A percentile compares a stretch with the other conserved stretches of the same genome.
Conservation (phyloP, 345 rosid genomes). For the Populus tremula region DNA sequence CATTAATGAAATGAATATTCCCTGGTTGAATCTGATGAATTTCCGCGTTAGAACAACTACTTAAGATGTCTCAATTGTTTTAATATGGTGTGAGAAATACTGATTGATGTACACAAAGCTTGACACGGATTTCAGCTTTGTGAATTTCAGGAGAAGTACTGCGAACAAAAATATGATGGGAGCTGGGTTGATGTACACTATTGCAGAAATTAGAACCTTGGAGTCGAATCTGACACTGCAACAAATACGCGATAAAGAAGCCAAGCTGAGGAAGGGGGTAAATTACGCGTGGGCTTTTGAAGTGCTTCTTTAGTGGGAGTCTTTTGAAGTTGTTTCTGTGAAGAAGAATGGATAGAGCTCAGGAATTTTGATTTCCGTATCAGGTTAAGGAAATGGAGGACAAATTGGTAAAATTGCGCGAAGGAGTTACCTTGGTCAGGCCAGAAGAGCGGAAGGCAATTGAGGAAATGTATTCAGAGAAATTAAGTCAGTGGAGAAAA, state of each 20-base stretch:
- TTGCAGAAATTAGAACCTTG: slow-evolving; percentile 64
- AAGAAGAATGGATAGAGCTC: slow-evolving; percentile 1
- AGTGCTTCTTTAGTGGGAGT: too few species aligned
- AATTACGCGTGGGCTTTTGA: not conserved
- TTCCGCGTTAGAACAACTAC: not conserved
- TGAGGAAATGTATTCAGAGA: slow-evolving; percentile 54
- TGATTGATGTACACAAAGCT: not conserved
- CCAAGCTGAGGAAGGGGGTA: slow-evolving; percentile 65
- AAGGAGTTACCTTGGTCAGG: slow-evolving; percentile 70
- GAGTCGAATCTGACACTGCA: slow-evolving; percentile 77
- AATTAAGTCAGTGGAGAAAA: slow-evolving; percentile 76
- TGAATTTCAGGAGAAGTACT: not conserved
- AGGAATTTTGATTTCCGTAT: slow-evolving; percentile 8
- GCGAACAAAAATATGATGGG: not conserved
- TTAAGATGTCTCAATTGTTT: not conserved
- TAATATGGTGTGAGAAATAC: not conserved
- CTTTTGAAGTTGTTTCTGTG: not conserved
- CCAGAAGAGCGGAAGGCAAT: slow-evolving; percentile 77
- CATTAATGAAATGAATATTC: not conserved
- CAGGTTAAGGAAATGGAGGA: slow-evolving; percentile 79
- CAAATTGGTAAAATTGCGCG: slow-evolving; percentile 60
- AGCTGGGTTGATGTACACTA: slow-evolving; percentile 1
- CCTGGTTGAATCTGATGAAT: not conserved
- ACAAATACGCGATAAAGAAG: slow-evolving; percentile 62
- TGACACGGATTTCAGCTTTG: not conserved